Evolutionary conservation across 768 basidiomycete species (phyloP).

Genomic region (Agaricus subrufescens): DNA sequence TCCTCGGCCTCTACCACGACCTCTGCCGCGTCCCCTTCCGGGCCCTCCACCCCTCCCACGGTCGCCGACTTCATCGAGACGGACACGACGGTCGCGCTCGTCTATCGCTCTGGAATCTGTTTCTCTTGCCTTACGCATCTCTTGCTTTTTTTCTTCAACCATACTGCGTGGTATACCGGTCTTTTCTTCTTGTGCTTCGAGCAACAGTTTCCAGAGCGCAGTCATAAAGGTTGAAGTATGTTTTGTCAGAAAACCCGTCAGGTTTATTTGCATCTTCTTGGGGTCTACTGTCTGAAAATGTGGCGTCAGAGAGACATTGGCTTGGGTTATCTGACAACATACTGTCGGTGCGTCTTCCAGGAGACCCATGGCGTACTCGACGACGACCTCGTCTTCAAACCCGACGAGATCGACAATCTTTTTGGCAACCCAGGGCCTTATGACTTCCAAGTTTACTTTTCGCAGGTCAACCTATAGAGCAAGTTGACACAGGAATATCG

Average conservation of each 20-base stretch:
- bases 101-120: constrained; percentile 62
- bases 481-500: background rate
- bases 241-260: constrained; percentile 89
- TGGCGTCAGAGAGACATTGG: background rate
- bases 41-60: constrained; percentile 49
- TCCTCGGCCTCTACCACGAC: constrained; percentile 51
- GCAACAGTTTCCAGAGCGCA: constrained; percentile 83
- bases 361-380: constrained; percentile 94
- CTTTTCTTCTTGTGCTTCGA: constrained; percentile 87
- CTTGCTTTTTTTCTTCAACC: constrained; percentile 89
- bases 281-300: constrained; percentile 76
- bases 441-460: constrained; percentile 89
- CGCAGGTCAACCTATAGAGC: constrained; percentile 78
- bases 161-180: constrained; percentile 89
- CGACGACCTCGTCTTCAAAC: constrained; percentile 94
- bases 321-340: constrained; percentile 18
- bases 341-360: constrained; percentile 89
- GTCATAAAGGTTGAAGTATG: constrained; percentile 86
- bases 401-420: constrained; percentile 87
- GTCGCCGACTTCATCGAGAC: constrained; percentile 64
- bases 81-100: constrained; percentile 64
- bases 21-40: constrained; percentile 57
- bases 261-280: constrained; percentile 90
- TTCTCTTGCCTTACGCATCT: constrained; percentile 70
- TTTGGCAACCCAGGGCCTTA: constrained; percentile 94